phyloP scores from a whole-genome alignment of 208 protist genomes.

The Jaenimonas drosophilae region DNA sequence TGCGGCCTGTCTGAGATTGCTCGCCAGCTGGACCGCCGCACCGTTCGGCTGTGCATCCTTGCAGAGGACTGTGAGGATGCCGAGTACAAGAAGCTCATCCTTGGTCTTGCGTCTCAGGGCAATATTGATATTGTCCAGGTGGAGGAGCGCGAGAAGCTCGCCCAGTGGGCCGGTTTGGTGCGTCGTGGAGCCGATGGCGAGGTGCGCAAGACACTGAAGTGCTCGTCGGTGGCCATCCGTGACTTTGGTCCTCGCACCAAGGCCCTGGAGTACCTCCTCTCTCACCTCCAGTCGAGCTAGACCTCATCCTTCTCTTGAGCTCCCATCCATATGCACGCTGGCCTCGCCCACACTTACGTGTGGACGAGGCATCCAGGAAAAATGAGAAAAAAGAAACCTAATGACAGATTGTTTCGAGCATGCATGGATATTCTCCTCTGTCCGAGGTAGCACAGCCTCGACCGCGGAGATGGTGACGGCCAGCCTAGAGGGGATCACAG shows the following conservation, averaged over 20 bases:
- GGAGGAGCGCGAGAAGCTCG: slow-evolving; percentile 75
- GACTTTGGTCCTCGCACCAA: slow-evolving; percentile 84
- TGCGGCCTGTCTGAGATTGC: slow-evolving; percentile 82
- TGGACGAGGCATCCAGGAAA: too few relatives aligned
- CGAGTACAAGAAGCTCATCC: slow-evolving; percentile 89
- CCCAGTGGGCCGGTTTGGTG: slow-evolving; percentile 69
- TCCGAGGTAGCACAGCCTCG: too few relatives aligned
- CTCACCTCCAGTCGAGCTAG: too few relatives aligned
- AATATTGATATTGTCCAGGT: slow-evolving; percentile 86
- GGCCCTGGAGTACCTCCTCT: slow-evolving; percentile 78
- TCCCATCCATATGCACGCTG: too few relatives aligned
- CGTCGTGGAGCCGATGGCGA: slow-evolving; percentile 36
- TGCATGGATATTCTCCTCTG: too few relatives aligned
- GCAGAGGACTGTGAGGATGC: slow-evolving; percentile 89
- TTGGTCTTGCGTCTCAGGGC: slow-evolving; percentile 67
- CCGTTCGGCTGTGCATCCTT: slow-evolving; percentile 81
- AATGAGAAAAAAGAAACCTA: too few relatives aligned
- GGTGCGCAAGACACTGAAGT: slow-evolving; percentile 81
- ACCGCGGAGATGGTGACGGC: too few relatives aligned
- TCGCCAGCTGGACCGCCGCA: slow-evolving; percentile 76
- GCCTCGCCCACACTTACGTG: too few relatives aligned
- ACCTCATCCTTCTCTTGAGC: too few relatives aligned
- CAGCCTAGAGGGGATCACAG: too few relatives aligned
- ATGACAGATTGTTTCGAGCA: too few relatives aligned
- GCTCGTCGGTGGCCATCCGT: slow-evolving; percentile 79